These are phyloP conservation scores for Amanita subjunquillea DNA, from an alignment of 768 basidiomycete genomes.

Conservation along the genomic window DNA sequence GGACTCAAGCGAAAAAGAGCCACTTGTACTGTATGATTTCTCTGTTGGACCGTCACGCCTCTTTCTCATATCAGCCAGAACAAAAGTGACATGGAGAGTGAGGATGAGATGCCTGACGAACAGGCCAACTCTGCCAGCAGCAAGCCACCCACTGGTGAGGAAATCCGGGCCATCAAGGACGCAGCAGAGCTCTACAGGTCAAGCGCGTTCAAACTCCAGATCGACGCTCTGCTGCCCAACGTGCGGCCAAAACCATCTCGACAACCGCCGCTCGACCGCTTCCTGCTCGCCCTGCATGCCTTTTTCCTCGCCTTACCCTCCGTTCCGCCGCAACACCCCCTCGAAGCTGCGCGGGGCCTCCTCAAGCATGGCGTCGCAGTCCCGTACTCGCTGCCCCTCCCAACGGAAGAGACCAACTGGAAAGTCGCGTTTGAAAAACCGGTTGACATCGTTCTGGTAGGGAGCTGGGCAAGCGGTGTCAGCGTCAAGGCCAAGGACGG, in stretches of 20 bases:
- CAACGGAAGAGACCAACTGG: conserved; percentile 79
- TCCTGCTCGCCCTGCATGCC: conserved; percentile 59
- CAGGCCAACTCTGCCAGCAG: conserved; percentile 25
- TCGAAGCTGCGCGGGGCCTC: conserved; percentile 48
- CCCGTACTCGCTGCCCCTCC: conserved; percentile 60
- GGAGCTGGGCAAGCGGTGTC: conserved; percentile 79
- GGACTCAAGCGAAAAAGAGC: conserved; percentile 18
- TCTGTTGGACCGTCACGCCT: not conserved
- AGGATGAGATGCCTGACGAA: not conserved
- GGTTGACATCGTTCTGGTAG: conserved; percentile 64
- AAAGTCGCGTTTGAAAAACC: conserved; percentile 77
- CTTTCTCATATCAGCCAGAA: conserved; percentile 1
- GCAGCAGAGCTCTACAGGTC: conserved; percentile 68
- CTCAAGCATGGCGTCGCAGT: conserved; percentile 48
- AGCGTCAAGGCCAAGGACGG: conserved; percentile 65
- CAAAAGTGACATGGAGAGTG: conserved; percentile 4
- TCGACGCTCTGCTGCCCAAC: conserved; percentile 72
- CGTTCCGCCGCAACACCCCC: conserved; percentile 50
- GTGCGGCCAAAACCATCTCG: conserved; percentile 55
- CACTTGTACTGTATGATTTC: conserved; percentile 7
- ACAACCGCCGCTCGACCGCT: conserved; percentile 51
- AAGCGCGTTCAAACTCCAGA: conserved; percentile 76
- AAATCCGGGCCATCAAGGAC: conserved; percentile 64
- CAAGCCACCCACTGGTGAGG: conserved; percentile 58
- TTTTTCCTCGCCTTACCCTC: conserved; percentile 51